These are phyloP conservation scores for Aspergillus cavernicola DNA, from an alignment of 495 filamentous ascomycete species.

Conservation along the genomic window DNA sequence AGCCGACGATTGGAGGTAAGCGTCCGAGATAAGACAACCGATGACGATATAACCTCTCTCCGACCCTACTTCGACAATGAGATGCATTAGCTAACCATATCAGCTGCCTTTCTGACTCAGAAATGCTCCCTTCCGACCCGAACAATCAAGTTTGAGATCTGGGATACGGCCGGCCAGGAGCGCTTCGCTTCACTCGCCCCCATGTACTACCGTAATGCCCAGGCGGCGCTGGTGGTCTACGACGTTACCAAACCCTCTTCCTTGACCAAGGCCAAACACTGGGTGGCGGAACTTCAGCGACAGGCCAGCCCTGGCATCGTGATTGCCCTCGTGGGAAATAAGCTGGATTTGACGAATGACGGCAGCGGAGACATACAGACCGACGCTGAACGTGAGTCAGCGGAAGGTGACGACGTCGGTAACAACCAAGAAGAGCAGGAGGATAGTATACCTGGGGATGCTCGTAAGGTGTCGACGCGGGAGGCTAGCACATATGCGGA, in stretches of 20 bases:
- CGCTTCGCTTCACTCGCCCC: constrained; percentile 94
- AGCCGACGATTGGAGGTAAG: constrained; percentile 97
- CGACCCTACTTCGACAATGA: background rate
- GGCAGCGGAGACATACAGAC: constrained; percentile 32
- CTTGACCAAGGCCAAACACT: constrained; percentile 94
- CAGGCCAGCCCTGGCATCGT: constrained; percentile 98
- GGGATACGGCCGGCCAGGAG: constrained; percentile 98
- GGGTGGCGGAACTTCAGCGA: constrained; percentile 96
- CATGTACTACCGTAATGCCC: constrained; percentile 99
- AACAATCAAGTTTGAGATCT: constrained; percentile 99
- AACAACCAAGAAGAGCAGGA: constrained; percentile 54
- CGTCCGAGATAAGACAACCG: constrained; percentile 7
- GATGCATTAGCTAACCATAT: constrained; percentile 23
- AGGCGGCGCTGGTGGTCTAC: constrained; percentile 98
- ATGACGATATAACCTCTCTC: background rate
- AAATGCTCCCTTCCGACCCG: constrained; percentile 95
- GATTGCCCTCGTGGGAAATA: constrained; percentile 96
- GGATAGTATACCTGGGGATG: constrained; percentile 66
- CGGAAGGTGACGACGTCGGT: constrained; percentile 31
- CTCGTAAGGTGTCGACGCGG: constrained; percentile 77
- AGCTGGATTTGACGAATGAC: constrained; percentile 78
- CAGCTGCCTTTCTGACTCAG: constrained; percentile 96
- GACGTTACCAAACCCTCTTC: constrained; percentile 96
- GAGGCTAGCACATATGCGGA: constrained; percentile 94
- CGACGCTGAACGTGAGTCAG: constrained; percentile 25